Percentiles rank a stretch among this genome's conserved stretches.
Conservation (phyloP, 2,329 filamentous ascomycete species). For the Phaeosphaeriaceae sp. region DNA sequence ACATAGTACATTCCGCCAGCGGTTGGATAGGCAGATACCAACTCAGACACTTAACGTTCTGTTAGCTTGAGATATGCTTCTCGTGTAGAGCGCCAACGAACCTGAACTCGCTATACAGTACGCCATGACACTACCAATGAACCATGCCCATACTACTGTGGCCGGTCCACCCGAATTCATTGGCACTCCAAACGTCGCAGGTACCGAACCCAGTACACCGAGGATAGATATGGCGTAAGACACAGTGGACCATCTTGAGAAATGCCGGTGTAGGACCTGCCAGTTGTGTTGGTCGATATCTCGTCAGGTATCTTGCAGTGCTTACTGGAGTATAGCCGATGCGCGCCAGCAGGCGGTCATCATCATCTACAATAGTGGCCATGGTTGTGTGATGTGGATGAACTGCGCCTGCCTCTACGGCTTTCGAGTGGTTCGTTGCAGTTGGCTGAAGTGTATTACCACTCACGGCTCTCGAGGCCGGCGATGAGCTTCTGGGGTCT, state of each 20-base stretch:
- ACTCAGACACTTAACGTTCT: conserved; percentile 61
- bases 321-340: conserved; percentile 69
- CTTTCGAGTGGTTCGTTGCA: conserved; percentile 32
- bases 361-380: conserved; percentile 63
- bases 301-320: neutral
- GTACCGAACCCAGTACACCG: conserved; percentile 70
- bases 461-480: conserved; percentile 12
- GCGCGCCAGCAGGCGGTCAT: conserved; percentile 65
- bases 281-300: conserved; percentile 20
- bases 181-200: conserved; percentile 67
- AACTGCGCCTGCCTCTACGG: conserved; percentile 25
- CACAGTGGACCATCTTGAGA: conserved; percentile 71
- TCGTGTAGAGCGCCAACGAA: conserved; percentile 23
- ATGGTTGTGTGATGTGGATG: conserved; percentile 38
- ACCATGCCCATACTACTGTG: conserved; percentile 71
- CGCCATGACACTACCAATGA: conserved; percentile 69
- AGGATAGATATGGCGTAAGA: conserved; percentile 72
- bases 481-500: conserved; percentile 26
- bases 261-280: conserved; percentile 67
- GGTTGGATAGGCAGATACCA: conserved; percentile 71
- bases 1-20: conserved; percentile 74
- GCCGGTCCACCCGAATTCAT: conserved; percentile 67
- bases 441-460: conserved; percentile 24
- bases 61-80: neutral
- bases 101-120: conserved; percentile 69